Conservation (phyloP, 139 green algal genomes). For the Coelastrella sp. region DNA sequence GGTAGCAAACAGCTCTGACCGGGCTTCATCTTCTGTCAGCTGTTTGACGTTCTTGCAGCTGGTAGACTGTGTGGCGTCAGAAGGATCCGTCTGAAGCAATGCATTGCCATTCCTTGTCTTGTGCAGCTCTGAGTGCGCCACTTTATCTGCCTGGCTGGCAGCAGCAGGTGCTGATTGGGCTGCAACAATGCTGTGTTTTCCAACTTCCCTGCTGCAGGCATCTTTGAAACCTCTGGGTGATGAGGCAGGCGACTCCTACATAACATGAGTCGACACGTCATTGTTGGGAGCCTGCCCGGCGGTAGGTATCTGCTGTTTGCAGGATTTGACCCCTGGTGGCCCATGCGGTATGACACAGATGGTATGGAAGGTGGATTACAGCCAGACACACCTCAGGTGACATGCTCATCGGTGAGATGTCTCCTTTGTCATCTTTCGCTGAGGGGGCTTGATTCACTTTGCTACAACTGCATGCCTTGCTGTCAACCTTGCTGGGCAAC, state of each 20-base stretch:
- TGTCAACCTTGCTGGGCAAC: background rate
- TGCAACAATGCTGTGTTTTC: constrained; percentile 12
- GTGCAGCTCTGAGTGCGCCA: constrained; percentile 33
- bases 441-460: background rate
- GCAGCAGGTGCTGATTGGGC: constrained; percentile 4
- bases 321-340: no score
- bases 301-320: no score
- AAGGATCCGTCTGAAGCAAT: background rate
- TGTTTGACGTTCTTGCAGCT: background rate
- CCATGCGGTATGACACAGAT: no score
- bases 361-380: no score
- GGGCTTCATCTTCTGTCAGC: constrained; percentile 33
- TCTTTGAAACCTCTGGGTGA: background rate
- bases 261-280: background rate
- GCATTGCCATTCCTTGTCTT: background rate
- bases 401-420: constrained; percentile 44
- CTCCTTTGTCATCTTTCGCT: constrained; percentile 42
- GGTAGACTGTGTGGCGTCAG: background rate
- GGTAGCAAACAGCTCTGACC: constrained; percentile 27
- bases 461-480: background rate
- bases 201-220: background rate
- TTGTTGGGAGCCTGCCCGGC: no score
- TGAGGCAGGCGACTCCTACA: background rate
- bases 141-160: constrained; percentile 19
- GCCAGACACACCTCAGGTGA: background rate